These are phyloP conservation scores for Typha latifolia DNA, from an alignment of 176 grass and related monocot species.

Conservation along the genomic window DNA sequence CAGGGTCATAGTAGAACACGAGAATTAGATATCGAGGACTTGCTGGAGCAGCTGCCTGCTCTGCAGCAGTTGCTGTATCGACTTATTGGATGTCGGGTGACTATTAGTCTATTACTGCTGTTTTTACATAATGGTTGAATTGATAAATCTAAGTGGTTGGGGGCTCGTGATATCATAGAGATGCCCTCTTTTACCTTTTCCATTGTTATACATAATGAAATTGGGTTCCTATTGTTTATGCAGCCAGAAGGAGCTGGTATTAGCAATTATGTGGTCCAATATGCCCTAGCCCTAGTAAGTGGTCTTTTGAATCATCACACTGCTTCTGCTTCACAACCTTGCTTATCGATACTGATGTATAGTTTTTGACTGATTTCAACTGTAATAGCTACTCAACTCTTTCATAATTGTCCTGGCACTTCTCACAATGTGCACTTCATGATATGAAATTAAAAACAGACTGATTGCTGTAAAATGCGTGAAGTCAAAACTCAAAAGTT, in stretches of 20 bases:
- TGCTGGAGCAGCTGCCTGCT: constrained; percentile 80
- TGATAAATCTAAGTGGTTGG: neutral
- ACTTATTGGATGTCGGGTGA: constrained; percentile 84
- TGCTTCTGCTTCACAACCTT: no score
- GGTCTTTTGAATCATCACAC: neutral
- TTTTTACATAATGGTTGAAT: neutral
- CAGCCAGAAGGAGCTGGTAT: constrained; percentile 79
- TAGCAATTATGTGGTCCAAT: constrained; percentile 82
- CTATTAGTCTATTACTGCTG: constrained; percentile 28
- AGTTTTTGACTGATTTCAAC: no score
- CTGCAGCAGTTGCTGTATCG: constrained; percentile 87
- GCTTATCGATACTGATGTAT: no score
- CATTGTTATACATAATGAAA: constrained; percentile 9
- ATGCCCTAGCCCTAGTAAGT: constrained; percentile 77
- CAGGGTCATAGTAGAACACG: constrained; percentile 81
- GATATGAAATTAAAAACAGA: no score
- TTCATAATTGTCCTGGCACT: no score
- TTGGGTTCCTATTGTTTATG: constrained; percentile 19
- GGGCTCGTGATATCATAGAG: neutral
- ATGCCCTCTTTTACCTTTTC: constrained; percentile 9
- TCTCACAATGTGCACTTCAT: no score
- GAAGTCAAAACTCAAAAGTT: no score
- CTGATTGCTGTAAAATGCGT: no score
- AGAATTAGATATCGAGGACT: constrained; percentile 62
- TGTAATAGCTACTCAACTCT: no score